phyloP scores from a whole-genome alignment of 1,139 yeast species.

The Geotrichum bryndzae region DNA sequence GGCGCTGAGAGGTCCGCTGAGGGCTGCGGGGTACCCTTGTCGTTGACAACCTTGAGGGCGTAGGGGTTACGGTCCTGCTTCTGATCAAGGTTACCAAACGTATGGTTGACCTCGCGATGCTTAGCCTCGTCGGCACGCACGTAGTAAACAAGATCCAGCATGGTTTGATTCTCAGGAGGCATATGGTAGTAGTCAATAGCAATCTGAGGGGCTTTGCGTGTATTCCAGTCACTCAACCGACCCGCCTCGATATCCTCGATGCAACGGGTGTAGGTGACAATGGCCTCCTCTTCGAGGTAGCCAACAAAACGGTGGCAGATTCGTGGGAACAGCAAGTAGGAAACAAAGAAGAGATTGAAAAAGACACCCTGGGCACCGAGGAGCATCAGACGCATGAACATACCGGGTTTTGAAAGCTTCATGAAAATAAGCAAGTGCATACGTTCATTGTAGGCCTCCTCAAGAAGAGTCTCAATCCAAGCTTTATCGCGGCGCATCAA shows the following conservation, averaged over 20 bases:
- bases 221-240: conserved; percentile 46
- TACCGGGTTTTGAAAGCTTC: conserved; percentile 58
- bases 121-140: conserved; percentile 65
- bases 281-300: conserved; percentile 74
- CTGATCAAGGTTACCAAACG: conserved; percentile 58
- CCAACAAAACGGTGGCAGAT: conserved; percentile 76
- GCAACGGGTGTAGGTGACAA: conserved; percentile 61
- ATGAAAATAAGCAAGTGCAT: conserved; percentile 71
- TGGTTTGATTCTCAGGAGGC: conserved; percentile 42
- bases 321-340: conserved; percentile 54
- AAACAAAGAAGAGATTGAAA: conserved; percentile 57
- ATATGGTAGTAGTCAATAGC: conserved; percentile 62
- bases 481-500: conserved; percentile 62
- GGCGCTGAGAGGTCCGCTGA: conserved; percentile 40
- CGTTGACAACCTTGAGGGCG: conserved; percentile 43
- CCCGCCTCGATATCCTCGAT: conserved; percentile 50
- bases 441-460: conserved; percentile 75
- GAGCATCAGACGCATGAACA: conserved; percentile 51
- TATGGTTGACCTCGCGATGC: conserved; percentile 72
- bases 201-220: conserved; percentile 38
- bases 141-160: conserved; percentile 55
- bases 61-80: conserved; percentile 60
- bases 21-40: conserved; percentile 47
- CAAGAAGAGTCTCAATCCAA: conserved; percentile 68
- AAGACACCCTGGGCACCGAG: conserved; percentile 69